phyloP scores from a whole-genome alignment of 2,329 filamentous ascomycete genomes.

The Aureobasidium lini region DNA sequence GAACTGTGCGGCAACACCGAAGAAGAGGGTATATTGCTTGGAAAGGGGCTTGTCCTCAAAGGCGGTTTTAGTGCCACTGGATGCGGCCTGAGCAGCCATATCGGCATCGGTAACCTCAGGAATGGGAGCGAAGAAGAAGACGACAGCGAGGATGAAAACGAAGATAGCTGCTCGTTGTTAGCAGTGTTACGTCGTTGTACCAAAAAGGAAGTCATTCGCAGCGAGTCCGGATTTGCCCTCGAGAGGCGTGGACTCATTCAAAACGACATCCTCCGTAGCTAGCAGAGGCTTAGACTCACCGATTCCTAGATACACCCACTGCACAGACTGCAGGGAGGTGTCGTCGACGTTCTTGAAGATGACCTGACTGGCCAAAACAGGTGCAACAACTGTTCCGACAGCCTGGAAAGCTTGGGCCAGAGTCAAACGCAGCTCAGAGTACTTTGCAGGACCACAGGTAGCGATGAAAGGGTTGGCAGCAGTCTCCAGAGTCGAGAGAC shows the following conservation, averaged over 20 bases:
- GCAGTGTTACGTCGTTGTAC: too few species aligned
- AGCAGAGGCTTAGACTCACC: too few species aligned
- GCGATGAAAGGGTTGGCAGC: slow-evolving; percentile 49
- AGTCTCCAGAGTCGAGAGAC: slow-evolving; percentile 50
- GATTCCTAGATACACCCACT: slow-evolving; percentile 52
- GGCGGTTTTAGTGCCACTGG: slow-evolving; percentile 21
- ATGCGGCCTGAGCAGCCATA: slow-evolving; percentile 46
- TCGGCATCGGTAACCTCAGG: slow-evolving; percentile 55
- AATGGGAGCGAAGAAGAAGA: slow-evolving; percentile 52
- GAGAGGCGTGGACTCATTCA: too few species aligned
- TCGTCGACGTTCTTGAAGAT: slow-evolving; percentile 52
- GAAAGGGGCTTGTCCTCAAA: slow-evolving; percentile 42
- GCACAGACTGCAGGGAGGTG: slow-evolving; percentile 49
- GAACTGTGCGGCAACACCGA: slow-evolving; percentile 69
- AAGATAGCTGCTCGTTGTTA: slow-evolving; percentile 43
- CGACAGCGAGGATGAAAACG: slow-evolving; percentile 47
- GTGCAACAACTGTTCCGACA: slow-evolving; percentile 51
- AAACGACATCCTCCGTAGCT: too few species aligned
- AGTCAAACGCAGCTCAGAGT: slow-evolving; percentile 52
- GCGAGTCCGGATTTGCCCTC: too few species aligned
- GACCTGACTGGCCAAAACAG: slow-evolving; percentile 52
- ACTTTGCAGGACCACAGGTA: slow-evolving; percentile 52
- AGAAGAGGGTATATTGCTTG: slow-evolving; percentile 65
- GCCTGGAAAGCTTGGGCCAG: slow-evolving; percentile 53
- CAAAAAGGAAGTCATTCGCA: too few species aligned